These are phyloP conservation scores for Pichia gijzeniarum DNA, from an alignment of 805 yeast genomes.

Conservation along the genomic window DNA sequence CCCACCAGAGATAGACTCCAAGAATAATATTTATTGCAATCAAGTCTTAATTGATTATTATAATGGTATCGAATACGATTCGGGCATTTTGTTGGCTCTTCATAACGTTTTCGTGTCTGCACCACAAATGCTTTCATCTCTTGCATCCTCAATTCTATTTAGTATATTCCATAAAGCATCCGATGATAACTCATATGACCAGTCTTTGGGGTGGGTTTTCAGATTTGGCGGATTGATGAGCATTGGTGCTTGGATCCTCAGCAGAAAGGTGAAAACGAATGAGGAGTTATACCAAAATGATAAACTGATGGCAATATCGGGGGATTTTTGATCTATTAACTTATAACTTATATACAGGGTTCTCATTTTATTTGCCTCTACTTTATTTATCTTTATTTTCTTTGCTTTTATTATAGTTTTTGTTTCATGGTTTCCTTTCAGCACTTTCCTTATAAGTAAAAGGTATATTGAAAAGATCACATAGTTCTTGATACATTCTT, in stretches of 20 bases:
- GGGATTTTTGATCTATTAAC: conserved; percentile 1
- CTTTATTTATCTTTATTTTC: no score
- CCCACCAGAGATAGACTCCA: conserved; percentile 4
- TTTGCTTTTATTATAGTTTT: not conserved
- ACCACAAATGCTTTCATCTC: conserved; percentile 49
- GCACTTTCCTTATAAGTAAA: conserved; percentile 8
- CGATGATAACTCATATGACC: conserved; percentile 29
- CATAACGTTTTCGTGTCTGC: conserved; percentile 54
- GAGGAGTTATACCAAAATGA: conserved; percentile 33
- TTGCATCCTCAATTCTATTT: conserved; percentile 42
- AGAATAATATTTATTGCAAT: conserved; percentile 17
- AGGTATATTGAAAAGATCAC: conserved; percentile 16
- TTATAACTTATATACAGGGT: not conserved
- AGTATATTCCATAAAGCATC: conserved; percentile 27
- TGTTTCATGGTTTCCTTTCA: not conserved
- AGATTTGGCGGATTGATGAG: conserved; percentile 49
- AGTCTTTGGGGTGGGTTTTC: conserved; percentile 51
- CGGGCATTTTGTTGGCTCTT: conserved; percentile 50
- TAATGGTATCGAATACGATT: conserved; percentile 42
- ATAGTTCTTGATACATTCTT: conserved; percentile 17
- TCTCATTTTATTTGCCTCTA: not conserved
- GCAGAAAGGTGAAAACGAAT: conserved; percentile 38
- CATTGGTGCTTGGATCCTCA: conserved; percentile 38
- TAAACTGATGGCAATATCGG: conserved; percentile 10
- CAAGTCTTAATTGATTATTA: conserved; percentile 25